Base-by-base conservation (phyloP, 2,329 filamentous ascomycete species). In the Gyromitra esculenta region DNA sequence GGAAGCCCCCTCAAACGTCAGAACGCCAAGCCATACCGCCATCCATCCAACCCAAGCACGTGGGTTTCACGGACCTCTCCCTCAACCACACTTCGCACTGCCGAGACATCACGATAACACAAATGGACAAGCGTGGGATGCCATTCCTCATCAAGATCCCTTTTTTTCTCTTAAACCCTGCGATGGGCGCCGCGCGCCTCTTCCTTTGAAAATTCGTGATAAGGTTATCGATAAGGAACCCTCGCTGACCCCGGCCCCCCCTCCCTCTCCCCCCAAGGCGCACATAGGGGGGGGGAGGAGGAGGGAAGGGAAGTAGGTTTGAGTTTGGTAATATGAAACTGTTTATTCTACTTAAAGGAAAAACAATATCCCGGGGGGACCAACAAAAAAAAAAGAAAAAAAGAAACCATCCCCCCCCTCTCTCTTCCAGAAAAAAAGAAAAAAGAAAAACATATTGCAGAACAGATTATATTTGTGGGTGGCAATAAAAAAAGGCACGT, bases 221-320 rank as follows among this genome's bases (percentile, higher is more conserved):
- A 74, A 74, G 72, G 64, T 45, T 73, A 68, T 62, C 45, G 64
- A 67, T 74, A 56, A 67, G 43, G 63, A 64, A 75, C n/a, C 5
- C 21, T 11, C 56, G 7, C 39, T 39, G 2, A 5, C 37, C 11
- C 9, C 52, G 39, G 37, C 13, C 50, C 50, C 52, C 54, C 37
- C 31, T 21, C 15, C 11, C 21, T 2, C 43, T 45, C 8, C 18
- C 18, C 18, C 18, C 18, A 21, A 21, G 43, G 15, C 9, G 43
- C 43, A 45, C 43, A 13, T 15, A 1, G 41, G 48, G 48, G 15
- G 48, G 18, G 7, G 48, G 48, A n/a, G 37, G 39, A 11, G 15
- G 15, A 3, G 43, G 11, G 43, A 5, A 13, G 48, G n/a, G 50
- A 41, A 56, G 18, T 15, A 13, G 67, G 67, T 54, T 71, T 68